Evolutionary conservation across 139 green algal genomes (phyloP).

Genomic region (Edaphochlamys debaryana): DNA sequence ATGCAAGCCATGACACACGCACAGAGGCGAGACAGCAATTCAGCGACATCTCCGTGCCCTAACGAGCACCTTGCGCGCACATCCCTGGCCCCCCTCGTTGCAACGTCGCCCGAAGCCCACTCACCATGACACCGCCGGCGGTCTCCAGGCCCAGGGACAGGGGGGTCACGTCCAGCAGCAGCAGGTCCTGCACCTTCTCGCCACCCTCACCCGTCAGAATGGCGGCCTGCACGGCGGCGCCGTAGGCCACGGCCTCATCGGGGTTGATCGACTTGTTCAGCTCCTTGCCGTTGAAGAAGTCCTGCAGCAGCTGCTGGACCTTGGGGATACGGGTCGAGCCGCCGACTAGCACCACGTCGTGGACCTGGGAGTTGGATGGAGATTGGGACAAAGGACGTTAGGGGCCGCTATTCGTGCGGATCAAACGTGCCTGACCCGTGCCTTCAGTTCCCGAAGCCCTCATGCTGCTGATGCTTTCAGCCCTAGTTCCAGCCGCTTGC

Average conservation of each 20-base stretch:
- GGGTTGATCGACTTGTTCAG: constrained; percentile 99
- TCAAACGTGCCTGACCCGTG: too few relatives aligned
- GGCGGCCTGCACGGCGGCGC: constrained; percentile 95
- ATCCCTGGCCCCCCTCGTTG: too few relatives aligned
- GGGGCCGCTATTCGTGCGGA: too few relatives aligned
- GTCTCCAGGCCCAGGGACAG: constrained; percentile 98
- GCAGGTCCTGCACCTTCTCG: constrained; percentile 98
- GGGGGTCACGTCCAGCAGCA: constrained; percentile 97
- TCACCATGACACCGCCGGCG: constrained; percentile 62
- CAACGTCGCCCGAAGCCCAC: neutral
- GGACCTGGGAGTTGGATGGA: constrained; percentile 59
- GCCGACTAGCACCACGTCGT: constrained; percentile 95
- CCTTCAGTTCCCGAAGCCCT: too few relatives aligned
- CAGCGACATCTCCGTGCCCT: too few relatives aligned
- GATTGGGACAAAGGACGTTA: too few relatives aligned
- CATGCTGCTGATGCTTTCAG: too few relatives aligned
- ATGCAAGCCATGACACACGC: too few relatives aligned
- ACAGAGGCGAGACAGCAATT: too few relatives aligned
- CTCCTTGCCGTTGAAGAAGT: constrained; percentile 99
- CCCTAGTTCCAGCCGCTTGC: too few relatives aligned
- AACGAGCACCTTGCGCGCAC: too few relatives aligned
- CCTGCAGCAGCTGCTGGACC: constrained; percentile 96
- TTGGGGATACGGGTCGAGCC: constrained; percentile 98
- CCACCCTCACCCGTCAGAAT: constrained; percentile 94
- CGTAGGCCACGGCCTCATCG: constrained; percentile 98